Evolutionary conservation across 495 filamentous ascomycete genomes (phyloP), one percentile per base, ranked within the genome.

Genomic region (Aspergillus incahuasiensis): DNA sequence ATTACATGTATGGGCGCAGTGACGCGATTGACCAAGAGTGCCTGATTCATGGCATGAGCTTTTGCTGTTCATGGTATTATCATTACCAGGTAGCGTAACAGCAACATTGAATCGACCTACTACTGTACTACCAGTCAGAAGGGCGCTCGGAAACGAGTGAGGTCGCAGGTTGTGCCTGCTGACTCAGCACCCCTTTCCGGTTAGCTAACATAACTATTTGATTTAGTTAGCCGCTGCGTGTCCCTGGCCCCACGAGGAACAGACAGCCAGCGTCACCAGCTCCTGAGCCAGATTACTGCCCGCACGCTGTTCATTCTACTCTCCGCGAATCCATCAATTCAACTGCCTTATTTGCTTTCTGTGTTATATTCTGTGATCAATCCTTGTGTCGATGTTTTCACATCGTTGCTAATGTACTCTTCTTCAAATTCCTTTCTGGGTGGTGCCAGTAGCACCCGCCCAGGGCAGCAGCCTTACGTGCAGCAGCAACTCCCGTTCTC

Each of bases 341-440:
- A 45, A 54, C 48, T 39, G 39, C 35, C 49, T 52, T 34, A 38
- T 38, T 53, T 25, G 62, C 28, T 34, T 57, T 51, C 46, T 48
- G 13, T 50, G 52, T 50, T 25, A 6, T 32, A 57, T 39, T 59
- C 56, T 51, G 52, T 53, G 34, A 61, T 49, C 52, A 39, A 46
- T 56, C 64, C 48, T 60, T 32, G 47, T 64, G 62, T 48, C 53
- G 58, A 75, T 74, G 68, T 61, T 39, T 63, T 50, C 58, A 55
- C 54, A 51, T 50, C 52, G 54, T 67, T 55, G 51, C 63, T 69
- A 74, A 96, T 96, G 91, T 96, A 86, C 76, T 92, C 91, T 40
- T 88, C 86, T 66, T 89, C 90, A 55, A 91, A 86, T 77, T 86
- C 89, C 47, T 95, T 85, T 68, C 77, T 94, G 57, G 89, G 90